Evolutionary conservation across 2,329 filamentous ascomycete genomes (phyloP).

Genomic region (Furcasterigmium sp.): DNA sequence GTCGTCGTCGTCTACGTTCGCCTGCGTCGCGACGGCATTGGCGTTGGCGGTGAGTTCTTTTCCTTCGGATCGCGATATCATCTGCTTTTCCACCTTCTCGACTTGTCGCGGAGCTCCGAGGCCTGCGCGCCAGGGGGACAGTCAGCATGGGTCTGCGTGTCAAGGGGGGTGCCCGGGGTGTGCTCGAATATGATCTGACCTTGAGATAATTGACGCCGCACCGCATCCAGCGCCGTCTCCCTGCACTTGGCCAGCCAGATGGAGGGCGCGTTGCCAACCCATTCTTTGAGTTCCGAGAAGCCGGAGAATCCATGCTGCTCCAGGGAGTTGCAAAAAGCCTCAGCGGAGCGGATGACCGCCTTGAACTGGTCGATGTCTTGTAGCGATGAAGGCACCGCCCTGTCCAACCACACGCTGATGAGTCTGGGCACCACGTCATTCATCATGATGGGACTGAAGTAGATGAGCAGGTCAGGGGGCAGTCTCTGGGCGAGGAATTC

Average conservation of each 20-base stretch:
- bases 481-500: constrained; percentile 46
- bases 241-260: constrained; percentile 84
- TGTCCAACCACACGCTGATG: constrained; percentile 68
- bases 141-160: neutral
- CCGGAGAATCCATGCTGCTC: constrained; percentile 57
- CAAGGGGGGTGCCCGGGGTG: neutral
- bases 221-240: constrained; percentile 70
- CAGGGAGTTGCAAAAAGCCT: constrained; percentile 59
- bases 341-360: constrained; percentile 58
- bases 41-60: constrained; percentile 56
- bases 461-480: constrained; percentile 48
- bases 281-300: constrained; percentile 62
- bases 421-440: constrained; percentile 63
- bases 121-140: constrained; percentile 13
- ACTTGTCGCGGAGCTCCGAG: constrained; percentile 65
- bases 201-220: constrained; percentile 62
- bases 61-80: constrained; percentile 63
- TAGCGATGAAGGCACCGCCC: constrained; percentile 70
- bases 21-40: constrained; percentile 30
- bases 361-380: constrained; percentile 69
- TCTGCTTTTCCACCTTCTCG: constrained; percentile 79
- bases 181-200: constrained; percentile 29
- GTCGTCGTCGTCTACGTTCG: constrained; percentile 44
- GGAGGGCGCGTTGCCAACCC: constrained; percentile 73
- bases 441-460: constrained; percentile 66